Conservation (phyloP, 2,329 filamentous ascomycete genomes). For the Trichoderma koningii region DNA sequence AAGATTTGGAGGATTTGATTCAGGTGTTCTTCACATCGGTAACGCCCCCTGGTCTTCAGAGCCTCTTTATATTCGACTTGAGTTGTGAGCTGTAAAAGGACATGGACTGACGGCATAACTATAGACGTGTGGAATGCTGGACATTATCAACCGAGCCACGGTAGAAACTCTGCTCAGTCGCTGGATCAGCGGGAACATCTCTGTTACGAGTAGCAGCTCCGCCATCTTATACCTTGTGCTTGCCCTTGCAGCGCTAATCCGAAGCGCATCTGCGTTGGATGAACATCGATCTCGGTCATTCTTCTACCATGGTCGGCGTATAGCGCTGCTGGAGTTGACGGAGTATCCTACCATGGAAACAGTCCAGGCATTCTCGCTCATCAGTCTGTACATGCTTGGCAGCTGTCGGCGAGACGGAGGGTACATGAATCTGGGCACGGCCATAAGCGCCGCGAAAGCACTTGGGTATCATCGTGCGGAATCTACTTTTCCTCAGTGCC, state of each 20-base stretch:
- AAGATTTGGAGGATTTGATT: not conserved
- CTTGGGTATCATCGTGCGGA: not conserved
- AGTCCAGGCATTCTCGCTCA: slow-evolving; percentile 1
- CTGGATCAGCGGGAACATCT: slow-evolving; percentile 9
- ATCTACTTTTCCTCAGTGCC: not conserved
- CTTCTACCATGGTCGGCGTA: slow-evolving; percentile 13
- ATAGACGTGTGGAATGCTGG: slow-evolving; percentile 11
- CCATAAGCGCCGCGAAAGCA: slow-evolving; percentile 7
- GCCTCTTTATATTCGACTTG: no score
- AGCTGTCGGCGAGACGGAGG: slow-evolving; percentile 3
- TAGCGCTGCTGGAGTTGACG: slow-evolving; percentile 2
- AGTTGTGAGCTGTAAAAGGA: no score
- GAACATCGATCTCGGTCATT: not conserved
- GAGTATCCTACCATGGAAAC: slow-evolving; percentile 1
- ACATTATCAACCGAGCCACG: not conserved
- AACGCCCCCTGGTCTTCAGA: not conserved
- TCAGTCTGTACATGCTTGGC: slow-evolving; percentile 10
- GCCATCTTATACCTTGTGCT: slow-evolving; percentile 6
- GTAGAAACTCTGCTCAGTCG: not conserved
- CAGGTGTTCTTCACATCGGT: not conserved
- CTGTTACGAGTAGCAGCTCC: not conserved
- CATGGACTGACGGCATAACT: not conserved
- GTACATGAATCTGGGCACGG: slow-evolving; percentile 9
- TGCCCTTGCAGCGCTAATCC: not conserved
- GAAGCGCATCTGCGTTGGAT: not conserved